phyloP scores from a whole-genome alignment of 2,329 filamentous ascomycete species.

The Aspergillus nomiae region DNA sequence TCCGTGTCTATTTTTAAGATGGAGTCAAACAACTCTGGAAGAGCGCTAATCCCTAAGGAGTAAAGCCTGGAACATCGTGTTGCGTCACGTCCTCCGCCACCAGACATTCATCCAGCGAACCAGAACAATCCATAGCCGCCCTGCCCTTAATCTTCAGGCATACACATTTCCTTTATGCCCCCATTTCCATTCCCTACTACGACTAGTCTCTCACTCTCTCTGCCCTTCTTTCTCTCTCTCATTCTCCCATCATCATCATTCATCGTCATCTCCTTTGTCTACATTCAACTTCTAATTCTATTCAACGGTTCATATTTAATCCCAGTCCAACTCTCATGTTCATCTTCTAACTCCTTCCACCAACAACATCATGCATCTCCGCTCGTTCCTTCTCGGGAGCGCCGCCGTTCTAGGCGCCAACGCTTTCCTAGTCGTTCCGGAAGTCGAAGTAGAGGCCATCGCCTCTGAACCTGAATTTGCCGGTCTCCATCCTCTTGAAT shows the following conservation, averaged over 20 bases:
- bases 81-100: slow-evolving; percentile 4
- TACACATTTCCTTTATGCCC: slow-evolving; percentile 1
- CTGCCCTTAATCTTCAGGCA: neutral
- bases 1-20: neutral
- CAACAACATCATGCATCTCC: slow-evolving; percentile 36
- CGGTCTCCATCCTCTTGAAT: slow-evolving; percentile 27
- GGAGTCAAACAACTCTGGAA: neutral
- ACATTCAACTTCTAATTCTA: slow-evolving; percentile 1
- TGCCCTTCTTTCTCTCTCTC: slow-evolving; percentile 8
- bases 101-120: neutral
- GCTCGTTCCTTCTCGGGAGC: slow-evolving; percentile 38
- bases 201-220: neutral
- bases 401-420: slow-evolving; percentile 37
- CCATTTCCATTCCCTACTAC: slow-evolving; percentile 5
- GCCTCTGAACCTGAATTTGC: slow-evolving; percentile 26
- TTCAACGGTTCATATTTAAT: neutral
- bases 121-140: neutral
- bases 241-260: slow-evolving; percentile 9
- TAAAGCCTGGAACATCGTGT: neutral
- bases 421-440: slow-evolving; percentile 43
- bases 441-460: slow-evolving; percentile 29
- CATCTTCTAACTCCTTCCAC: slow-evolving; percentile 9
- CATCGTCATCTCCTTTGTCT: slow-evolving; percentile 3
- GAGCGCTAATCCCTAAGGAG: neutral
- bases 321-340: slow-evolving; percentile 9